Conservation (phyloP, 176 grass and related monocot species). For the Aegilops longissima region DNA sequence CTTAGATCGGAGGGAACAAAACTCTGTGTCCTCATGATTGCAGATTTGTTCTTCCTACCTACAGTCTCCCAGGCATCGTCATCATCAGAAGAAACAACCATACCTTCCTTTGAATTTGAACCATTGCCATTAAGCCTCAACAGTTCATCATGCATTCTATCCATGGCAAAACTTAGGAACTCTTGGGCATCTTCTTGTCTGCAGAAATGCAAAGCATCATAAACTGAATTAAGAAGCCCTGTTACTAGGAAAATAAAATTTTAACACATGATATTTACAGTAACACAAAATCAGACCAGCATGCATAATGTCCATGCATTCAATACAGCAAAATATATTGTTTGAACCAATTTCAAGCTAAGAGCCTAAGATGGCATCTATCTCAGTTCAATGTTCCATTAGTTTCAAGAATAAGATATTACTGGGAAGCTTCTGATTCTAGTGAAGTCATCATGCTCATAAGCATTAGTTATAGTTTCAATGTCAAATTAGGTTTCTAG, state of each 20-base stretch:
- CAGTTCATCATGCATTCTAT: constrained; percentile 96
- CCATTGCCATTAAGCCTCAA: constrained; percentile 69
- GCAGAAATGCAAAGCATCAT: constrained; percentile 39
- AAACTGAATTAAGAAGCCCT: constrained; percentile 19
- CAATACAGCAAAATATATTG: not conserved
- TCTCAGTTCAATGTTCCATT: not conserved
- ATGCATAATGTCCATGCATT: constrained; percentile 2
- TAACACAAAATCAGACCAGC: not conserved
- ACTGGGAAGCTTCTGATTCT: not conserved
- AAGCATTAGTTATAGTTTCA: not conserved
- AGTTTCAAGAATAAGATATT: not conserved
- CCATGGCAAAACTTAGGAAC: constrained; percentile 87
- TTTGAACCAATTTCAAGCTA: constrained; percentile 14
- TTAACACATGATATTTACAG: not conserved
- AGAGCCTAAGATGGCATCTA: not conserved
- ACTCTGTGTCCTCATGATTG: constrained; percentile 85
- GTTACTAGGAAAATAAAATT: not conserved
- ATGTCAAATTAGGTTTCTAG: not conserved
- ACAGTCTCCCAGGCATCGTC: constrained; percentile 99
- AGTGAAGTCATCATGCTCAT: not conserved
- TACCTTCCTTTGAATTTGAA: constrained; percentile 58
- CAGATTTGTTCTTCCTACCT: constrained; percentile 93
- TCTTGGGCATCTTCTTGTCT: constrained; percentile 99
- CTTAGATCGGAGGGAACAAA: constrained; percentile 83
- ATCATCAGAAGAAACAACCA: constrained; percentile 65